Base-by-base conservation (phyloP, 208 protist species). In the Leishmania mexicana region DNA sequence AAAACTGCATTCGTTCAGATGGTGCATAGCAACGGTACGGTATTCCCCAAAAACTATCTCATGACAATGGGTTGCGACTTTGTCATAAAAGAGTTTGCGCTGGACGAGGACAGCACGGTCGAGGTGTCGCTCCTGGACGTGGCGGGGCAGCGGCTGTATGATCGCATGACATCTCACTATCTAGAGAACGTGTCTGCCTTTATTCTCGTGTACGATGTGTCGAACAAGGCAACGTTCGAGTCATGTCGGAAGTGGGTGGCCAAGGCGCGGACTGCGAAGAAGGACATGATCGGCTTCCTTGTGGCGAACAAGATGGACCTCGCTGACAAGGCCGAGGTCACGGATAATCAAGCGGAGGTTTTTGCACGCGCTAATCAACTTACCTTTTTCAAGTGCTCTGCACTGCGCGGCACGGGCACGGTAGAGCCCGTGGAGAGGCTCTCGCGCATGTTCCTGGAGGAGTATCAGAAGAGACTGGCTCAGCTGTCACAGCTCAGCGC, bases 51-150 rank as follows among this genome's bases (percentile, higher is more conserved):
- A 74, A 96, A 98, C 76, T 98, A 98, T 82, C 49, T 97, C n/a
- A 98, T 98, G 96, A 98, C 96, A 7, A 92, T 94, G 86, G 96
- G 96, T 8, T 96, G 95, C 80, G 96, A 98, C 67, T 95, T 98
- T 87, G 87, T 94, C 35, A 92, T 97, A 35, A 98, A 97, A 86
- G 95, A 98, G 78, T 71, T 98, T 21, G 58, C 68, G 15, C 35
- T 98, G 42, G 91, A 95, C 72, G 89, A 97, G n/a, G 88, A 96
- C 15, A 90, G 90, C 78, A 93, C 86, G 10, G 95, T 98, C 13
- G 96, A 98, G 81, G 89, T 98, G 71, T 91, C 93, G 31, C 83
- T 98, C 40, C 90, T 95, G 49, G 96, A 98, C 76, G 85, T 98
- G 35, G 92, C 89, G 17, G 96, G 96, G 54, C 94, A 97, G 78